Evolutionary conservation across 352 stramenopile genomes (phyloP), one percentile per base, ranked within the genome.

Genomic region (Paralagenidium karlingii): DNA sequence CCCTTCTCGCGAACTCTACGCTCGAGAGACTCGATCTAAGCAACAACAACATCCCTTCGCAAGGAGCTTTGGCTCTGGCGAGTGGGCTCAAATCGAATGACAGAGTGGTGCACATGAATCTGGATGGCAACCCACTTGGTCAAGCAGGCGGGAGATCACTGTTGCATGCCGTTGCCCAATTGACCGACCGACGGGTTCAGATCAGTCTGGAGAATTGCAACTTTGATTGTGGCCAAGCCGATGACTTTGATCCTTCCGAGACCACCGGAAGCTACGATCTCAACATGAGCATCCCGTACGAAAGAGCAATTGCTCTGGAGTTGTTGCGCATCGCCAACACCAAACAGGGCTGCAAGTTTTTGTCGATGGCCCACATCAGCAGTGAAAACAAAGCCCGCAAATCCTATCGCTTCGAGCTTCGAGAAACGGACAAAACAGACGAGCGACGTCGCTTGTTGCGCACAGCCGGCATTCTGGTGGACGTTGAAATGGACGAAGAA

Each of bases 321-420:
- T 48, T 87, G 19, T 36, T 87, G 12, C 69, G 63, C 5, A 63
- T 83, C 8, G 74, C 68, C 11, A 79, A 81, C 30, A 81, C 65
- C 8, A 82, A 82, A 34, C 70, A 82, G 40, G 74, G 74, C 29
- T 88, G 74, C 52, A 88, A 88, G 40, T 88, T 88, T 34, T 38
- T 88, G 15, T 85, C 74, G 20, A 76, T 88, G 19, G 33, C 63
- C 0, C 74, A 88, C 44, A 58, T 59, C 0, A 58, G 63, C 0
- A 34, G 24, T 7, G 22, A 37, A 5, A 58, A 51, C 15, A 83
- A 82, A 45, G 43, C 57, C 38, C 62, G 58, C 19, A 66, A 67
- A 3, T 53, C 47, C 12, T 83, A 85, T 40, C 73, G 69, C 10
- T 54, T 83, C 11, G 74, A 88, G 24, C 40, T 84, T 21, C 60